Evolutionary conservation across 1,284 basidiomycete genomes (phyloP), one percentile per base, ranked within the genome.

Genomic region (Afroboletus lepidellus): DNA sequence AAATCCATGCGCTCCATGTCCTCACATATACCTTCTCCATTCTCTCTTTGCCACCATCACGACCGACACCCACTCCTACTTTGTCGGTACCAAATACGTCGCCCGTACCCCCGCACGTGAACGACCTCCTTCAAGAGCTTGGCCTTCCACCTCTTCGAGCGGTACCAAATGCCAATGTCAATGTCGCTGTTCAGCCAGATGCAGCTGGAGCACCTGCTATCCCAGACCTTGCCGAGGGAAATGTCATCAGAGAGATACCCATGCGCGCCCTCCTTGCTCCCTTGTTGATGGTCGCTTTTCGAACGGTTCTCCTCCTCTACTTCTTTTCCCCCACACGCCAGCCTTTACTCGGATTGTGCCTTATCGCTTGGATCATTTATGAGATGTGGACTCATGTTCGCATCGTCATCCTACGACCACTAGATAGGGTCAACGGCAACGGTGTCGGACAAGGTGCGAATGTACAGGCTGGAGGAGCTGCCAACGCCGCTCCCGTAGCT

Each of bases 251-350:
- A 41, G 77, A 77, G 46, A 67, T 79, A 48, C 71, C 63, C 33
- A 44, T 72, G 18, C 70, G 53, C 65, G 75, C 85, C 8, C 73
- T 90, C 13, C 62, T 90, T 36, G 74, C 81, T 13, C 86, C 89
- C 0, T 64, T 91, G 11, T 59, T 85, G 41, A 79, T 90, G 76
- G 76, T 90, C 25, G 55, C 80, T 16, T 74, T 90, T 63, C 83
- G 89, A 45, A 88, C 85, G 0, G 61, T 82, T 15, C 74, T 92
- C 15, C 71, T 92, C 37, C 74, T 92, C 7, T 91, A 90, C 65
- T 89, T 92, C 70, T 84, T 92, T 60, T 84, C 85, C 3, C 89
- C 89, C 0, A 79, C 85, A 3, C 77, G 85, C 57, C 86, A 87
- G 54, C 89, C 89, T 1, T 63, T 90, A 13, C 80, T 90, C 54